Evolutionary conservation across 441 rosid genomes (phyloP).

Genomic region (Populus hybrid): DNA sequence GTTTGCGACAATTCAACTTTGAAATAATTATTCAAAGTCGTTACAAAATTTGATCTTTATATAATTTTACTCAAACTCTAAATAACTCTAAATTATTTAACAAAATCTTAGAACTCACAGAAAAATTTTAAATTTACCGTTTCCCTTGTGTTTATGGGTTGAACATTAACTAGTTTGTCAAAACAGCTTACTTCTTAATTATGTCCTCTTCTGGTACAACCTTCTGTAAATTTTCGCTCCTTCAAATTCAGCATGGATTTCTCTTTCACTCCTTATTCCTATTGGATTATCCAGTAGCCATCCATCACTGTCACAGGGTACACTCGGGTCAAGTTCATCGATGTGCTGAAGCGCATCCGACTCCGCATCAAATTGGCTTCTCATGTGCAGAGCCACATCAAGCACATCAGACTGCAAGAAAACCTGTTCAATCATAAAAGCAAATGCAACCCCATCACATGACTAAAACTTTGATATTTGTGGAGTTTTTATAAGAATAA

Average conservation of each 20-base stretch:
- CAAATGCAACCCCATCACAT: not conserved
- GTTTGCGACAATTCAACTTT: accelerated
- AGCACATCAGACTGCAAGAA: conserved; percentile 86
- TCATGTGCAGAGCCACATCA: conserved; percentile 84
- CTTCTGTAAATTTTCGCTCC: conserved; percentile 80
- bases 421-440: conserved; percentile 41
- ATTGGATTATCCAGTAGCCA: conserved; percentile 77
- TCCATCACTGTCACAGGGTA: conserved; percentile 50
- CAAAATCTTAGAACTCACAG: accelerated
- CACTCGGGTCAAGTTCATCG: conserved; percentile 32
- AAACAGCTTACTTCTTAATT: not conserved
- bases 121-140: too few species aligned
- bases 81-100: too few species aligned
- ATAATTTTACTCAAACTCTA: too few species aligned
- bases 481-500: not conserved
- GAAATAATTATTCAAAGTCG: too few species aligned
- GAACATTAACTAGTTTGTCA: too few species aligned
- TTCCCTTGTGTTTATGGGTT: too few species aligned
- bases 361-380: conserved; percentile 66
- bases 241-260: conserved; percentile 81
- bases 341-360: conserved; percentile 41
- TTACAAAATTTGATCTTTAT: too few species aligned
- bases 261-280: conserved; percentile 90
- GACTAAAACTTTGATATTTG: not conserved
- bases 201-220: conserved; percentile 53